A percentile compares a stretch with the other conserved stretches of the same genome.
Conservation (phyloP, 2,329 filamentous ascomycete species). For the Penicillium sp. region DNA sequence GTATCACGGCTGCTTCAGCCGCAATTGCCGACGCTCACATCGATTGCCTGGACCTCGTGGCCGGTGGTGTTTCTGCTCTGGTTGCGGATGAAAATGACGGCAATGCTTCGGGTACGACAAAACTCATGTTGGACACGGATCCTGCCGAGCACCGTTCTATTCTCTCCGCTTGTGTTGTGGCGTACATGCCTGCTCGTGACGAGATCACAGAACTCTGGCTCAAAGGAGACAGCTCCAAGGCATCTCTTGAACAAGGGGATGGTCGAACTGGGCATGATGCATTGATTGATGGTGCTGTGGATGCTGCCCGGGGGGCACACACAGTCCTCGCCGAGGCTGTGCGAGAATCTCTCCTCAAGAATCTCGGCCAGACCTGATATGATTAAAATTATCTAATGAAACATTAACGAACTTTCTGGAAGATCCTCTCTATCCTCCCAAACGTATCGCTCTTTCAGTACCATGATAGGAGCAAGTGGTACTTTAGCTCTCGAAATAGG, state of each 20-base stretch:
- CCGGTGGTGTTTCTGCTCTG: conserved; percentile 81
- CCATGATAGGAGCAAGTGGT: no score
- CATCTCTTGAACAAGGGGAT: conserved; percentile 28
- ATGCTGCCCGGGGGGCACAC: conserved; percentile 55
- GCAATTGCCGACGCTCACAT: conserved; percentile 92
- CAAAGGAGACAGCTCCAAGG: conserved; percentile 59
- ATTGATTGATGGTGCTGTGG: conserved; percentile 58
- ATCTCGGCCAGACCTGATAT: conserved; percentile 20
- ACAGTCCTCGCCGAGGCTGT: conserved; percentile 57
- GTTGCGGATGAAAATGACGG: conserved; percentile 42
- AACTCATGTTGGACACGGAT: conserved; percentile 67
- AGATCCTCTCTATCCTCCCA: no score
- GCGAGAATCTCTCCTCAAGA: conserved; percentile 49
- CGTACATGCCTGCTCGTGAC: conserved; percentile 77
- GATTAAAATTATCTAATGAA: conserved; percentile 14
- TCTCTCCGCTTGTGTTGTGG: conserved; percentile 79
- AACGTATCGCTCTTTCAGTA: no score
- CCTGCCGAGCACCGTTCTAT: conserved; percentile 73
- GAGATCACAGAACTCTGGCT: conserved; percentile 95
- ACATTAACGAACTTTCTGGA: conserved; percentile 11
- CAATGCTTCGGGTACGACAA: conserved; percentile 20
- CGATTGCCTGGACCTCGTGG: conserved; percentile 85
- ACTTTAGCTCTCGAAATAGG: no score
- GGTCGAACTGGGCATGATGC: conserved; percentile 42
- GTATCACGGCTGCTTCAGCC: conserved; percentile 87